Conservation (phyloP, 208 protist species). For the Wallacemonas sp. region DNA sequence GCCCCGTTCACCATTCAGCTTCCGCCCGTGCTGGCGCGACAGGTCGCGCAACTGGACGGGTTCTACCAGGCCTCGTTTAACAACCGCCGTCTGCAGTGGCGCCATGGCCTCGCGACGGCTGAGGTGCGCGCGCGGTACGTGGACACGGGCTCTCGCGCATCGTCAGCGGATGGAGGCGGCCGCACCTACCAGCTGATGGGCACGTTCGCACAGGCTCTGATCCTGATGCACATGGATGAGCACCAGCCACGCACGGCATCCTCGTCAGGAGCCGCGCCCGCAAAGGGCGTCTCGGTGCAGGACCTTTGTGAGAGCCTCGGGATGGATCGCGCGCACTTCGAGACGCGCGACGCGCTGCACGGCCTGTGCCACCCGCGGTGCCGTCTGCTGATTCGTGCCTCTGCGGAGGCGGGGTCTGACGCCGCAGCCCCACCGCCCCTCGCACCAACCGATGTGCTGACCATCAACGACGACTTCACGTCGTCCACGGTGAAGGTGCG, state of each 20-base stretch:
- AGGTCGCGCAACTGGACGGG: constrained; percentile 56
- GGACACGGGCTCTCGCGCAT: not conserved
- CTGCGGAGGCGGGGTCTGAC: not conserved
- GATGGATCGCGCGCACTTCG: constrained; percentile 50
- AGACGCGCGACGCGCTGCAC: constrained; percentile 47
- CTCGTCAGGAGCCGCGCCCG: not conserved
- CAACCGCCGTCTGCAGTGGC: constrained; percentile 87
- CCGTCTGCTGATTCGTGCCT: constrained; percentile 39
- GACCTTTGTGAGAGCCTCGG: constrained; percentile 55
- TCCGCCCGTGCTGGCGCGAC: constrained; percentile 40
- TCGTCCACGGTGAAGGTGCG: constrained; percentile 32
- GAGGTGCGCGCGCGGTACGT: constrained; percentile 42
- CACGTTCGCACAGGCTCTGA: constrained; percentile 90
- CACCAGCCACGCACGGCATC: constrained; percentile 16
- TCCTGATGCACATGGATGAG: constrained; percentile 91
- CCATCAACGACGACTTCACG: constrained; percentile 45
- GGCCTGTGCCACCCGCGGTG: constrained; percentile 55
- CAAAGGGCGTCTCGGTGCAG: constrained; percentile 43
- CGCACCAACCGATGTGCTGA: constrained; percentile 31
- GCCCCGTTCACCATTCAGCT: constrained; percentile 28
- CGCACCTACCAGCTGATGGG: constrained; percentile 84
- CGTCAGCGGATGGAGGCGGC: constrained; percentile 31
- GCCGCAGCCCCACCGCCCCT: constrained; percentile 11
- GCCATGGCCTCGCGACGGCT: constrained; percentile 79
- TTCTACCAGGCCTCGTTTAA: constrained; percentile 88